Conservation (phyloP, 2,329 filamentous ascomycete species). For the Aspergillus tubingensis region DNA sequence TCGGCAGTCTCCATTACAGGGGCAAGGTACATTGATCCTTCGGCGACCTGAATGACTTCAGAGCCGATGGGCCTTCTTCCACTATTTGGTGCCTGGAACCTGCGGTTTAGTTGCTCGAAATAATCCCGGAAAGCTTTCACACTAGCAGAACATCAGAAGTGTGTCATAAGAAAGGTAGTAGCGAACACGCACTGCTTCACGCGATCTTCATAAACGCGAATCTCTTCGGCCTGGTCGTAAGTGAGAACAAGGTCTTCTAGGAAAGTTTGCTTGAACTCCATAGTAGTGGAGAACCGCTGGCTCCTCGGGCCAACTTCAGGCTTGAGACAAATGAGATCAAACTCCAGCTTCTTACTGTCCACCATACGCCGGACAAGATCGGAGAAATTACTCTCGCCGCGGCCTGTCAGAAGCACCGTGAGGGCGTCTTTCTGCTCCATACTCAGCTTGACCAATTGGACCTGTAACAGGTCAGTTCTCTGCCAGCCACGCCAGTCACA, state of each 20-base stretch:
- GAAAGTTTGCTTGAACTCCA: slow-evolving; percentile 89
- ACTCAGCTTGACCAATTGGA: slow-evolving; percentile 75
- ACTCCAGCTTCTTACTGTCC: slow-evolving; percentile 73
- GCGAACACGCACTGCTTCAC: slow-evolving; percentile 54
- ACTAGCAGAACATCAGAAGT: slow-evolving; percentile 37
- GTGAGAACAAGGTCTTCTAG: slow-evolving; percentile 80
- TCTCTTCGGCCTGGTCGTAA: slow-evolving; percentile 78
- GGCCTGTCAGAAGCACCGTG: slow-evolving; percentile 83
- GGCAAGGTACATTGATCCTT: slow-evolving; percentile 71
- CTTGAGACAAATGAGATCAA: slow-evolving; percentile 87
- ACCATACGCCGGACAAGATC: slow-evolving; percentile 81
- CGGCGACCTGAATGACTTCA: slow-evolving; percentile 84
- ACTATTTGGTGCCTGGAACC: slow-evolving; percentile 49
- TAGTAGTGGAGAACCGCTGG: slow-evolving; percentile 77
- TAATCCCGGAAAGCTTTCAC: slow-evolving; percentile 84
- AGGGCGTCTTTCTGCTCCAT: slow-evolving; percentile 82
- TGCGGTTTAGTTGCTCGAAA: slow-evolving; percentile 73
- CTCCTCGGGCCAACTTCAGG: slow-evolving; percentile 78
- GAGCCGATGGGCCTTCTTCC: slow-evolving; percentile 67
- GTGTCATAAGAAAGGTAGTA: not conserved
- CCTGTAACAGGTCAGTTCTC: slow-evolving; percentile 37
- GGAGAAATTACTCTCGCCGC: slow-evolving; percentile 74
- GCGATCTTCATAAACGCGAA: slow-evolving; percentile 68
- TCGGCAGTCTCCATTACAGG: slow-evolving; percentile 78
- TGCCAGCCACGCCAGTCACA: slow-evolving; percentile 1